Base-by-base conservation (phyloP, 345 rosid genomes). In the Erysimum cheiranthoides region DNA sequence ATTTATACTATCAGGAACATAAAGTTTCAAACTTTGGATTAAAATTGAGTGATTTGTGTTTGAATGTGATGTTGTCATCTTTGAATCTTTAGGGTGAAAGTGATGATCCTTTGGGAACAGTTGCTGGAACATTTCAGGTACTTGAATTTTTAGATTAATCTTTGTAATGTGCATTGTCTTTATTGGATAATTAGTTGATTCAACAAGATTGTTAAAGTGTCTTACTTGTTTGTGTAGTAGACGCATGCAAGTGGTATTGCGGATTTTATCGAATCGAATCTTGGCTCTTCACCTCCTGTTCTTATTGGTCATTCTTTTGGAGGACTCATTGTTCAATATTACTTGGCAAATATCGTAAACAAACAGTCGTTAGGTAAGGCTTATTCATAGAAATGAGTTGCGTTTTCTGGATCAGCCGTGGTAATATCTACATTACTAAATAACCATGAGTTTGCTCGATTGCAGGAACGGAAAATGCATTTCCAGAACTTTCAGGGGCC, bases 251-350 rank as follows among this genome's bases (percentile, higher is more conserved):
- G 89, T 78, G 94, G 88, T 81, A 81, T 91, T 40, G 96, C 93
- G 3, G 84, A 90, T 69, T 91, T 91, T 62, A 88, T 93, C 21
- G 68, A 84, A 73, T 80, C 83, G 66, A 85, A 79, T 38, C 82
- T 91, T 70, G 62, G 59, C 54, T 77, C 81, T 65, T 53, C 34
- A 47, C 92, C 86, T 8, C 97, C 98, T 5, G 87, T 90, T 18
- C 83, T 91, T 76, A 80, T 91, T 65, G 97, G 97, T 6, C 98
- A 93, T 77, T 93, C 98, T 53, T 91, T 91, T 71, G 98, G 97
- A 75, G 98, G 96, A 73, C 86, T 91, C 30, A 86, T 90, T 62
- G 86, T 91, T 77, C 96, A 93, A 69, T 86, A 81, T 70, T 91
- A 90, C 81, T 78, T 93, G 67, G 88, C 97, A 61, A 84, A 81